Conservation (phyloP, 164 flowering plant genomes). For the Vitis cinerea region DNA sequence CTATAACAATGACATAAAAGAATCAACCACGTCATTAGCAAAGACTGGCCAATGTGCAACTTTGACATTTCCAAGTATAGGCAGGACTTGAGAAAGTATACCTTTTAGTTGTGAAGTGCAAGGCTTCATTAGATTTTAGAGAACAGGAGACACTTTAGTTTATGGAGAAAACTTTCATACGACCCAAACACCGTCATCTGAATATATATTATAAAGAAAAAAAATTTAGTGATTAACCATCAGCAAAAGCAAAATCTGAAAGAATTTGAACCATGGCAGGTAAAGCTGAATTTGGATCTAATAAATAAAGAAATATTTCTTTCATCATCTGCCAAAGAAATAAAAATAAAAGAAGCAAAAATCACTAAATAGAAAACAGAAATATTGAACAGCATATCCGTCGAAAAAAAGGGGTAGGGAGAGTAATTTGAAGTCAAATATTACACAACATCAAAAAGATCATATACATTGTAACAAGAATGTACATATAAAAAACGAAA, state of each 20-base stretch:
- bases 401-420: neutral
- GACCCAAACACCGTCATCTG: conserved; percentile 2
- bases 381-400: neutral
- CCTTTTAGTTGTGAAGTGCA: conserved; percentile 79
- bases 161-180: conserved; percentile 8
- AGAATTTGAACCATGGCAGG: conserved; percentile 96
- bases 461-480: neutral
- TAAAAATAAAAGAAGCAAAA: neutral
- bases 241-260: conserved; percentile 88
- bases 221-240: conserved; percentile 51
- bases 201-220: neutral
- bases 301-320: conserved; percentile 79
- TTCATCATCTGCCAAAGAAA: conserved; percentile 80
- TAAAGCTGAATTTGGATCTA: conserved; percentile 67
- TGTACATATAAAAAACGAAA: neutral
- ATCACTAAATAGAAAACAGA: conserved; percentile 2
- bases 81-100: conserved; percentile 82
- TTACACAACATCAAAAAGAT: neutral
- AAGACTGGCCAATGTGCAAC: conserved; percentile 82
- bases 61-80: conserved; percentile 90
- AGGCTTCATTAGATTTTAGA: conserved; percentile 50
- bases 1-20: neutral
- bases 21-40: conserved; percentile 69
- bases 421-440: neutral
- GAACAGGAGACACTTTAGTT: conserved; percentile 18